Evolutionary conservation across 2,329 filamentous ascomycete species (phyloP).

Genomic region (Alternaria burnsii): DNA sequence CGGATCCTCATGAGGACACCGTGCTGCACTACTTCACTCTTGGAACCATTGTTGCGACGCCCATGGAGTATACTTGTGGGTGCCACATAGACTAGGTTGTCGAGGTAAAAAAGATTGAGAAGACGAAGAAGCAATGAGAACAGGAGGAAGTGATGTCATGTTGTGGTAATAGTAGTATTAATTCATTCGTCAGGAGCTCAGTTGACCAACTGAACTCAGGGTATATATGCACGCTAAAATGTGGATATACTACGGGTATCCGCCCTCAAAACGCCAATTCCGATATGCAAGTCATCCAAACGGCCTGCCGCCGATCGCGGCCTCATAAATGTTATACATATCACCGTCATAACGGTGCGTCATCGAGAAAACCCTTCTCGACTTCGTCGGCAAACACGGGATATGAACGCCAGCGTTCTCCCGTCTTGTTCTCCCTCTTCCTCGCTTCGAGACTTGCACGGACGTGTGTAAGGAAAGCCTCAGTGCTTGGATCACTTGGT

Average conservation of each 20-base stretch:
- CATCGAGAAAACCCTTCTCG: slow-evolving; percentile 21
- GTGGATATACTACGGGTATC: slow-evolving; percentile 6
- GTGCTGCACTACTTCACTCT: not conserved
- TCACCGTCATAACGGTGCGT: slow-evolving; percentile 17
- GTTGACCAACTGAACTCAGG: slow-evolving; percentile 3
- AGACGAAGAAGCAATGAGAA: not conserved
- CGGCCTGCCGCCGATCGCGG: not conserved
- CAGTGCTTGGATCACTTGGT: slow-evolving; percentile 10
- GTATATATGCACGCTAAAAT: slow-evolving; percentile 1
- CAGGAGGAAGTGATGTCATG: not conserved
- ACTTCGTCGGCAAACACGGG: slow-evolving; percentile 22
- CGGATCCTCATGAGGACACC: not conserved
- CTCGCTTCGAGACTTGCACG: slow-evolving; percentile 23
- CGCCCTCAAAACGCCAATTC: slow-evolving; percentile 1
- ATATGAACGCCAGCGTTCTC: slow-evolving; percentile 6
- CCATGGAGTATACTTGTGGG: not conserved
- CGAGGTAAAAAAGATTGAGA: not conserved
- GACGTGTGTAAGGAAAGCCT: slow-evolving; percentile 23
- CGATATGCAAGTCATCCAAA: not conserved
- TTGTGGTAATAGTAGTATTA: not conserved
- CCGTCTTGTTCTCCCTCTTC: slow-evolving; percentile 11
- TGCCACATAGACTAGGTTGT: not conserved
- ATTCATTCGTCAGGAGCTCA: not conserved
- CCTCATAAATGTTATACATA: not conserved
- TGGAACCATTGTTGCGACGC: not conserved